These are phyloP conservation scores for Lagenidium giganteum DNA, from an alignment of 352 stramenopile genomes.

Conservation along the genomic window DNA sequence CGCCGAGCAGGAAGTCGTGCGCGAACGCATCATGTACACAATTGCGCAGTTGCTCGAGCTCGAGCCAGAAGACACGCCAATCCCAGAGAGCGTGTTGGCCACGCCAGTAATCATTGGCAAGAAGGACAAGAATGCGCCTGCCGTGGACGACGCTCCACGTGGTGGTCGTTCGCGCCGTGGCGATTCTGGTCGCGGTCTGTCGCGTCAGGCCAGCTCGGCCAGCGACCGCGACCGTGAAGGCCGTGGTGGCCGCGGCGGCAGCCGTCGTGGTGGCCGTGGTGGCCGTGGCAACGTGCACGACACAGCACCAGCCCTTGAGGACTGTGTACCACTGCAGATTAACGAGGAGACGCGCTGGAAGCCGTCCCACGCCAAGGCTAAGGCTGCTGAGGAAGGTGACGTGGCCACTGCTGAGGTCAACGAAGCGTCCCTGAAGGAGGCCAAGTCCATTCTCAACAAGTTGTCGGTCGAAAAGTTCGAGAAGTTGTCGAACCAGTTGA, in stretches of 20 bases:
- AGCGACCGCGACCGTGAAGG: constrained; percentile 32
- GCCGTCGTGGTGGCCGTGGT: constrained; percentile 35
- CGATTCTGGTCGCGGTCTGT: constrained; percentile 39
- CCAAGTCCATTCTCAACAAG: constrained; percentile 95
- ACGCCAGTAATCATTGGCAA: constrained; percentile 42
- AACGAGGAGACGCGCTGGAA: constrained; percentile 86
- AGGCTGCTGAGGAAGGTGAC: constrained; percentile 35
- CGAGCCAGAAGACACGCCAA: constrained; percentile 44
- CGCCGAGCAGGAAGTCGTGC: constrained; percentile 33
- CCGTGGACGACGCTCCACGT: constrained; percentile 19
- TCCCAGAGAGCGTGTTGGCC: constrained; percentile 46
- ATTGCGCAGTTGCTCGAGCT: constrained; percentile 72
- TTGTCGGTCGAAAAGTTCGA: constrained; percentile 97
- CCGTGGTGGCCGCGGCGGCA: constrained; percentile 25
- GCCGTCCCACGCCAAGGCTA: constrained; percentile 56
- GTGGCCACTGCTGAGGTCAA: too few species aligned
- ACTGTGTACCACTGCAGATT: constrained; percentile 63
- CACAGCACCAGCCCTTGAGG: constrained; percentile 47
- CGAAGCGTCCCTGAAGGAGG: constrained; percentile 85
- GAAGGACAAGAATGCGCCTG: constrained; percentile 30
- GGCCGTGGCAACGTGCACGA: constrained; percentile 34
- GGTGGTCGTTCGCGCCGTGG: constrained; percentile 24
- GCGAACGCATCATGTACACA: constrained; percentile 67
- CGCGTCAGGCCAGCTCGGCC: constrained; percentile 37
- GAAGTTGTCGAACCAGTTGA: constrained; percentile 90